A percentile compares a stretch with the other conserved stretches of the same genome.
Evolutionary conservation across 345 rosid genomes (phyloP).

Genomic region (Dipteronia dyeriana): DNA sequence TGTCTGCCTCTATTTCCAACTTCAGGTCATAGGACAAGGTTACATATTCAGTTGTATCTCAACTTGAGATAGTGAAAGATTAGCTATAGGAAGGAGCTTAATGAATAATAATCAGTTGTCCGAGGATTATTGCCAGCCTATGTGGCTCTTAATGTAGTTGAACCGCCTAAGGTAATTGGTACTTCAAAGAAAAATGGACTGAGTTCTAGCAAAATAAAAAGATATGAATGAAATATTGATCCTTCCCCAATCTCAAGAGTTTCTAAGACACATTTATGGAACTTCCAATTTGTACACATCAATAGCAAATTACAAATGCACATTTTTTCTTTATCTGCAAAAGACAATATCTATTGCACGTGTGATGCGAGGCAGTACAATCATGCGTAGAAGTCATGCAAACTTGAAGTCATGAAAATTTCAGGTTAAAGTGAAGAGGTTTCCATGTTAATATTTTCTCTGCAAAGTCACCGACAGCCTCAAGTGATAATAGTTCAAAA

Average conservation of each 20-base stretch:
- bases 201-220: background rate
- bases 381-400: background rate
- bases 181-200: background rate
- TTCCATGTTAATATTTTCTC: background rate
- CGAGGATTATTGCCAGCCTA: background rate
- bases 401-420: background rate
- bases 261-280: background rate
- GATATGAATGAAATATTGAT: background rate
- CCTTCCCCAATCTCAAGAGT: background rate
- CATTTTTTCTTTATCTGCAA: background rate
- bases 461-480: background rate
- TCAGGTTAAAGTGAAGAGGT: background rate
- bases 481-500: background rate
- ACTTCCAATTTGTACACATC: background rate
- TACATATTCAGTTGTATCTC: background rate
- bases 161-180: background rate
- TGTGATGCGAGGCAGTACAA: background rate
- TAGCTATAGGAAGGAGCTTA: background rate
- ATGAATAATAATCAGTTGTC: slow-evolving; percentile 1
- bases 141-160: background rate
- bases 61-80: background rate
- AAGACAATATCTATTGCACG: background rate
- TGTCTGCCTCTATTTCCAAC: background rate
- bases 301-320: background rate
- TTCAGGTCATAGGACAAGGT: background rate